These are phyloP conservation scores for Colletotrichum spaethianum DNA, from an alignment of 2,329 filamentous ascomycete species.

Conservation along the genomic window DNA sequence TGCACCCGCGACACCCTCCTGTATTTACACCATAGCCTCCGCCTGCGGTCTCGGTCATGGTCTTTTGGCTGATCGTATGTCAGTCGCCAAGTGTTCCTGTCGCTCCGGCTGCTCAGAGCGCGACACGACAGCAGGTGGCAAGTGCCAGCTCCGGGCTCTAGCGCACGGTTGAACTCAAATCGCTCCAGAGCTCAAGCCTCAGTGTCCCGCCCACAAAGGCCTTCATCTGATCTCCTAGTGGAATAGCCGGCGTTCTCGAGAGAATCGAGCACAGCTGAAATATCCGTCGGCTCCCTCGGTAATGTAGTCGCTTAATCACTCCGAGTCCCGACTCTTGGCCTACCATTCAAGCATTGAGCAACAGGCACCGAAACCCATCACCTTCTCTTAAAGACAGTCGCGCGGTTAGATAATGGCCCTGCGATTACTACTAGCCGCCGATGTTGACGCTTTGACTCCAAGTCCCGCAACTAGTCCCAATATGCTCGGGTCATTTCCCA, in stretches of 20 bases:
- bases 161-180: slow-evolving; percentile 18
- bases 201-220: neutral
- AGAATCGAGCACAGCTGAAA: neutral
- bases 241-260: neutral
- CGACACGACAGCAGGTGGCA: slow-evolving; percentile 38
- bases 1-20: slow-evolving; percentile 29
- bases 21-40: slow-evolving; percentile 6
- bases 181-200: neutral
- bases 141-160: slow-evolving; percentile 25
- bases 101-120: slow-evolving; percentile 17
- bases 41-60: slow-evolving; percentile 21
- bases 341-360: too few species aligned
- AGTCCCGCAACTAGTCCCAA: neutral
- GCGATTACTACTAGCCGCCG: neutral
- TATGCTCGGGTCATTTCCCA: neutral
- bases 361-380: too few species aligned
- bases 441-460: neutral
- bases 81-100: slow-evolving; percentile 10
- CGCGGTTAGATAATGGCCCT: neutral
- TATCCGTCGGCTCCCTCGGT: slow-evolving; percentile 24
- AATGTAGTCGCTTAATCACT: slow-evolving; percentile 3
- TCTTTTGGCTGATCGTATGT: neutral
- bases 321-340: neutral
- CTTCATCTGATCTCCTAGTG: slow-evolving; percentile 1
- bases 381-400: too few species aligned